Evolutionary conservation across 805 yeast genomes (phyloP).

Genomic region (Maudiozyma saulgeensis): DNA sequence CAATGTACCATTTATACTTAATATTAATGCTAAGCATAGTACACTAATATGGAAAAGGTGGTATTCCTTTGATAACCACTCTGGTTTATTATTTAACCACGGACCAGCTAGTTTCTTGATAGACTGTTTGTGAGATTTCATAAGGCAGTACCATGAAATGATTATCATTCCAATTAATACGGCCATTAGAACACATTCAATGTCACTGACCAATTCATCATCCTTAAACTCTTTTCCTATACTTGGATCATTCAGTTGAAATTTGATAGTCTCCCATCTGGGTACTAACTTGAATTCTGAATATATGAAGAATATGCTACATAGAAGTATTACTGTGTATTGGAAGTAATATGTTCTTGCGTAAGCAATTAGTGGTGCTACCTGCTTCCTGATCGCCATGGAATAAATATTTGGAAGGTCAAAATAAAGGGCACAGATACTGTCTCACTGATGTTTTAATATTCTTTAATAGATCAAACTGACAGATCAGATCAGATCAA

Average conservation of each 20-base stretch:
- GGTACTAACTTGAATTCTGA: conserved; percentile 14
- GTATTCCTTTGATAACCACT: conserved; percentile 11
- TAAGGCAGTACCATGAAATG: conserved; percentile 12
- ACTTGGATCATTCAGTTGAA: conserved; percentile 9
- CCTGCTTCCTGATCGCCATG: background rate
- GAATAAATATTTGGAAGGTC: background rate
- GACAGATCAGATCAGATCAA: no score
- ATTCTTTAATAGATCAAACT: no score
- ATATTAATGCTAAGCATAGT: conserved; percentile 12
- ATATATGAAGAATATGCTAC: conserved; percentile 9
- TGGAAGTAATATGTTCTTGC: conserved; percentile 6
- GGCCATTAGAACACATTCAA: conserved; percentile 15
- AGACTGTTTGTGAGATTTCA: conserved; percentile 5
- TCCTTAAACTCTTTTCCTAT: conserved; percentile 15
- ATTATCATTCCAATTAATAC: conserved; percentile 5
- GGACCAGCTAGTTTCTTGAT: conserved; percentile 2
- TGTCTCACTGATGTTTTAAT: background rate
- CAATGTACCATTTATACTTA: conserved; percentile 18
- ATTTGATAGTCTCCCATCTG: conserved; percentile 7
- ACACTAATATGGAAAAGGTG: conserved; percentile 19
- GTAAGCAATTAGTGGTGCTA: conserved; percentile 2
- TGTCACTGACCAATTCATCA: conserved; percentile 16
- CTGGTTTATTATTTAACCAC: conserved; percentile 11
- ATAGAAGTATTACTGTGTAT: conserved; percentile 9
- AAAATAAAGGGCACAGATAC: background rate